Evolutionary conservation across 2,329 filamentous ascomycete genomes (phyloP), one percentile per base, ranked within the genome.

Genomic region (Xylariales sp.): DNA sequence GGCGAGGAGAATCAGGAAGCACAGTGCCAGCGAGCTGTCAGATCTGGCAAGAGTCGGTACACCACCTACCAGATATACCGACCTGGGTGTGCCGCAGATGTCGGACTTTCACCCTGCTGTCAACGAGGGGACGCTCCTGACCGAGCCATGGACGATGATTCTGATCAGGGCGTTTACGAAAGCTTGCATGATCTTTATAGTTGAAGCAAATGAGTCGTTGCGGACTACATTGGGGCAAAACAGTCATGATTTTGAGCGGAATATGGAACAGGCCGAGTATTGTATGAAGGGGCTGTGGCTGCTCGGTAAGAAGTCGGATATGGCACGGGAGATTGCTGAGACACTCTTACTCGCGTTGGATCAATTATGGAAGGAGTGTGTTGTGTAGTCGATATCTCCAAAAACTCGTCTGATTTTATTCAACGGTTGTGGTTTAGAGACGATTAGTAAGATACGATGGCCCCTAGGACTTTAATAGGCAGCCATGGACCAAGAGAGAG

Each of bases 111-210:
- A 78, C 51, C 70, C 71, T 42, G 73, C 74, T 1, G 62, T 78
- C 18, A 73, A 68, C 31, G 66, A 76, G 44, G 74, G 71, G 3
- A 70, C 76, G 1, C 62, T 81, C n/a, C 52, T 81, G 42, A 78
- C 74, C 1, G 76, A 80, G 48, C 77, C 77, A 3, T 80, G 76
- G 76, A 78, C 75, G 1, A 69, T 71, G 28, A 68, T 79, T 3
- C 56, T 79, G 20, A 70, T 78, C 31, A 63, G 73, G 19, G 68
- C 68, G 0, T 79, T 79, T 44, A 65, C 70, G 18, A 73, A 68
- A 50, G 70, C 73, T 0, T 68, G 58, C 3, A 51, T 61, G 4
- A 43, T 60, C 12, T 56, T 64, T 16, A 49, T 78, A 4, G 59
- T 7, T 10, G 29, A 15, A 32, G 29, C 9, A 32, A 16, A 15